Percentiles rank a stretch among this genome's conserved stretches.
Evolutionary conservation across 2,329 filamentous ascomycete species (phyloP).

Genomic region (Metarhizium album): DNA sequence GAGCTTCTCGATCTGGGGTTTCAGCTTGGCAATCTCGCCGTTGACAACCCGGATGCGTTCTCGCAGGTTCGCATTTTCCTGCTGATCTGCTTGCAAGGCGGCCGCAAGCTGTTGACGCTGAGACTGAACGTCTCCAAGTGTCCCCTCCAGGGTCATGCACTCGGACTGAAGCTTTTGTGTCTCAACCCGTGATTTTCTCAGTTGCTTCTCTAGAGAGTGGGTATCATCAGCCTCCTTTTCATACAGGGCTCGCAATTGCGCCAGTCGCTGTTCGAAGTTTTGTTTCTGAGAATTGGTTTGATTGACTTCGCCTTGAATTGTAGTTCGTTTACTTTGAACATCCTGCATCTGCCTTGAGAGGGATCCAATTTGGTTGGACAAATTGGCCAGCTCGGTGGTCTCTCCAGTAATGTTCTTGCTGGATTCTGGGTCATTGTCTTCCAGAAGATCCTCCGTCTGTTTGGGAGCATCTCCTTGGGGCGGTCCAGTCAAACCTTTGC

Average conservation of each 20-base stretch:
- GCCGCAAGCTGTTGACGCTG: conserved; percentile 70
- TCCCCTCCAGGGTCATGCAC: conserved; percentile 70
- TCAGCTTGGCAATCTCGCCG: conserved; percentile 69
- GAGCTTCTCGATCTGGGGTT: conserved; percentile 86
- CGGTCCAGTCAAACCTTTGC: conserved; percentile 64
- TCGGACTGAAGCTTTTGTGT: conserved; percentile 78
- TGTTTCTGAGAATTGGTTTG: conserved; percentile 80
- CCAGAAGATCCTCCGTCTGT: conserved; percentile 70
- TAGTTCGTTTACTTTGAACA: conserved; percentile 69
- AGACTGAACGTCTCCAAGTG: conserved; percentile 66
- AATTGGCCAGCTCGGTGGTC: conserved; percentile 83
- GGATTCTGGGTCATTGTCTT: conserved; percentile 78
- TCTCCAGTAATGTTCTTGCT: conserved; percentile 83
- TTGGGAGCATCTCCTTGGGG: conserved; percentile 49
- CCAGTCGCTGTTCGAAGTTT: conserved; percentile 80
- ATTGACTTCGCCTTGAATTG: conserved; percentile 70
- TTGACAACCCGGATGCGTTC: conserved; percentile 80
- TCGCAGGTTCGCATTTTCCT: conserved; percentile 76
- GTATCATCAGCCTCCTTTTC: conserved; percentile 89
- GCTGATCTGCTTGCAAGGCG: conserved; percentile 74
- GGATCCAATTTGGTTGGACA: conserved; percentile 90
- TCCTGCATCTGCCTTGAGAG: conserved; percentile 91
- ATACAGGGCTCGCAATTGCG: conserved; percentile 78
- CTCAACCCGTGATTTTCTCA: conserved; percentile 64
- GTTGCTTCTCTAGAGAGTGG: conserved; percentile 72